A percentile compares a stretch with the other conserved stretches of the same genome.
Evolutionary conservation across 2,329 filamentous ascomycete genomes (phyloP).

Genomic region (Colletotrichum sp.): DNA sequence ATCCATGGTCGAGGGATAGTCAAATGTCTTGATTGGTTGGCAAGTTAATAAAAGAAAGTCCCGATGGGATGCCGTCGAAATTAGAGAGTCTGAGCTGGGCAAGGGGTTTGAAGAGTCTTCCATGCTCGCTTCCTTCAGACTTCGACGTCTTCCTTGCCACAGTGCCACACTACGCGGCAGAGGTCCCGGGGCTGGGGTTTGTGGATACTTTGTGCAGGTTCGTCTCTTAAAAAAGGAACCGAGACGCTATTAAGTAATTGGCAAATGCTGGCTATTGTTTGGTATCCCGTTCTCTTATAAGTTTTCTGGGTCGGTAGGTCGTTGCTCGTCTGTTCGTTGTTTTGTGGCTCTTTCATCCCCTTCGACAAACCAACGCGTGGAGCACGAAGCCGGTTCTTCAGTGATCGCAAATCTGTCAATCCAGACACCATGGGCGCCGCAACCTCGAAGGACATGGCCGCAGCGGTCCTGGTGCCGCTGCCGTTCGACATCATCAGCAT

Average conservation of each 20-base stretch:
- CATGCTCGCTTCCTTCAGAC: neutral
- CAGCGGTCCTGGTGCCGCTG: constrained; percentile 9
- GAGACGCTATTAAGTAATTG: constrained; percentile 8
- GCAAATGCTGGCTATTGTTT: neutral
- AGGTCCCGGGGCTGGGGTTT: neutral
- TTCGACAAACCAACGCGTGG: neutral
- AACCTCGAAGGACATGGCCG: constrained; percentile 17
- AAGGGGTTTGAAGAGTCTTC: neutral
- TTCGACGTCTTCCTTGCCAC: neutral
- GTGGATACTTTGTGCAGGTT: constrained; percentile 3
- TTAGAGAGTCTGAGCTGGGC: neutral
- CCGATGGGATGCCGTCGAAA: neutral
- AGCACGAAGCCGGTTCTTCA: constrained; percentile 15
- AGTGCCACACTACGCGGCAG: neutral
- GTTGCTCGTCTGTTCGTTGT: neutral
- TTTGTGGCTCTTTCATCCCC: neutral
- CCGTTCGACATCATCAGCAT: constrained; percentile 4
- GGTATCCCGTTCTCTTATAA: neutral
- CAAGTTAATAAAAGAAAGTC: neutral
- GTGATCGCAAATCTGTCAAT: neutral
- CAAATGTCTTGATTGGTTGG: neutral
- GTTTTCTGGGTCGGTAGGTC: neutral
- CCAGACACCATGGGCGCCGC: constrained; percentile 7
- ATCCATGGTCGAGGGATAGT: neutral
- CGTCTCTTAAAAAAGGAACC: neutral